Base-by-base conservation (phyloP, 1,284 basidiomycete species). In the Chalciporus sp. region DNA sequence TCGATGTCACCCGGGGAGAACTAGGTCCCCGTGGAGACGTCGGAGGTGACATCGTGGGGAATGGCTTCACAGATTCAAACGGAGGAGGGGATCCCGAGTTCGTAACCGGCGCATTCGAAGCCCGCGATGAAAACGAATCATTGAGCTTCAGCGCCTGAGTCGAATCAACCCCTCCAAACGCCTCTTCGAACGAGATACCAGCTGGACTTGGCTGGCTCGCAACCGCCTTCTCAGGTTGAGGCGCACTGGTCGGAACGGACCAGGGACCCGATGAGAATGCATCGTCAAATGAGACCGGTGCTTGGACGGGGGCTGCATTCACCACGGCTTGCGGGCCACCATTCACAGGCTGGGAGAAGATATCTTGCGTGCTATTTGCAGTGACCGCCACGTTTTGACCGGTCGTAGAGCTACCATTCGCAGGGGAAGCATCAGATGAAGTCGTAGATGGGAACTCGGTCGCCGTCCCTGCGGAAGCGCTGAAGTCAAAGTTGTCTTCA, bases 401-500 rank as follows among this genome's bases (percentile, higher is more conserved):
- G 44, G 59, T 42, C 31, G 49, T 42, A 3, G 56, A 45, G 11
- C 55, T 55, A 35, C 64, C 62, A 19, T 65, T 60, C 19, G 52
- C 49, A 55, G 55, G 51, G 1, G 53, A 55, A 42, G 42, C 47
- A 26, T 56, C 50, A 17, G 61, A 49, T 2, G 61, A 54, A 17
- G 59, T 47, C 26, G 55, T 51, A n/a, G 69, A 57, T 27, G 70
- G 61, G 51, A 72, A 61, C 28, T 64, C 63, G 20, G 70, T 61
- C 48, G 61, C 66, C 7, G 68, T 54, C 17, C 74, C 75, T 10
- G 78, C 74, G 1, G 80, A 76, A 43, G 82, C 76, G 1, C 74
- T 77, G 60, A 95, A 95, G 72, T 94, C 92, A 67, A 94, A 94
- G 59, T 90, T 88, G 63, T 94, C 92, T 33, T 94, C 92, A 62